Conservation (phyloP, 805 yeast genomes). For the Cyberlindnera euphorbiiphila region DNA sequence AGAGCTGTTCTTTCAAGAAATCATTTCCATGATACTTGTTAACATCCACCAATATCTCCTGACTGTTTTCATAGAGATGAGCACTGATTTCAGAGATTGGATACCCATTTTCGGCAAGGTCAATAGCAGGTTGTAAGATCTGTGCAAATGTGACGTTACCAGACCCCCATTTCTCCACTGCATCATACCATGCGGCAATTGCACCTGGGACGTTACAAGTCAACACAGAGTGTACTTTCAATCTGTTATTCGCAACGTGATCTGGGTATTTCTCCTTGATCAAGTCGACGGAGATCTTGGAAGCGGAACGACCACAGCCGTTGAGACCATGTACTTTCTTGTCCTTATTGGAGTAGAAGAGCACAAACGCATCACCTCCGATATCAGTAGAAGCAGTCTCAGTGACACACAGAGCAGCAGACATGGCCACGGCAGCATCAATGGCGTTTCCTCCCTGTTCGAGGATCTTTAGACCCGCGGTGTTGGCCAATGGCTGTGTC, state of each 20-base stretch:
- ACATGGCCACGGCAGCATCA: constrained; percentile 59
- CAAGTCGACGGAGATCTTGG: constrained; percentile 43
- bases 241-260: constrained; percentile 44
- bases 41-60: constrained; percentile 34
- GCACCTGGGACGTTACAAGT: constrained; percentile 76
- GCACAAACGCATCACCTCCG: constrained; percentile 65
- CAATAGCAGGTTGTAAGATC: constrained; percentile 60
- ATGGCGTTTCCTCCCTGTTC: constrained; percentile 72
- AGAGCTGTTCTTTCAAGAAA: constrained; percentile 29
- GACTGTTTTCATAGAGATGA: constrained; percentile 42
- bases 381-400: constrained; percentile 63
- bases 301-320: constrained; percentile 73
- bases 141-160: constrained; percentile 58
- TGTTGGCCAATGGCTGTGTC: constrained; percentile 72
- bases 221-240: constrained; percentile 50
- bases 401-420: constrained; percentile 50
- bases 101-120: constrained; percentile 64
- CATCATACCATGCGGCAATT: constrained; percentile 75
- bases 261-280: constrained; percentile 37
- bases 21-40: constrained; percentile 29
- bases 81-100: constrained; percentile 62
- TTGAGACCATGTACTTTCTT: constrained; percentile 61
- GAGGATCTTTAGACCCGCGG: constrained; percentile 65
- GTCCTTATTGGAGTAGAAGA: constrained; percentile 48
- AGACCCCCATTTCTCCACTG: constrained; percentile 67